Evolutionary conservation across 2,329 filamentous ascomycete species (phyloP), one percentile per base, ranked within the genome.

Genomic region (Emmonsia crescens): DNA sequence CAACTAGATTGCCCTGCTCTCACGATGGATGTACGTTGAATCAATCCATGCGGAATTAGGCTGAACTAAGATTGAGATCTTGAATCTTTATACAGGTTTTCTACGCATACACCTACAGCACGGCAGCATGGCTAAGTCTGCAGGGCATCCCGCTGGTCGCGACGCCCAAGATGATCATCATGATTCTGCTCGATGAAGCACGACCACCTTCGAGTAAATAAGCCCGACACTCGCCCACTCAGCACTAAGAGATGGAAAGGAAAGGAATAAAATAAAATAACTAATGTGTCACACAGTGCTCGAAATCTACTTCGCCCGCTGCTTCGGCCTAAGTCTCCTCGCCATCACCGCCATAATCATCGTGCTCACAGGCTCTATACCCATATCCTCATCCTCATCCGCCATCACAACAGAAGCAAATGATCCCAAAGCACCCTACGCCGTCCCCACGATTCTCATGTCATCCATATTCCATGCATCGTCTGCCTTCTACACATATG

Each of bases 231-330:
- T n/a, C n/a, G n/a, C 44, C 42, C 36, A 5, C 1, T 0, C n/a
- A 1, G 21, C 16, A n/a, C 16, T 29, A 31, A 31, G 33, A 57
- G 19, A 31, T 52, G 10, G 27, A 31, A 12, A n/a, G 29, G 19
- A 16, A 52, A 12, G 14, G 19, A 21, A 54, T 9, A 19, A 38
- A 33, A 16, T 36, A 36, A 21, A 21, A 46, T n/a, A 3, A 33
- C 49, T 54, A 31, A 54, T 21, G 10, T 19, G n/a, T n/a, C 19
- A 51, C 19, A 48, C 66, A 84, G 85, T 76, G 29, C 78, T 90
- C 38, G 88, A 91, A 73, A 75, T 83, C 61, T 93, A 93, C 79
- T 86, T 92, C 72, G 85, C 85, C 59, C 87, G 89, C 49, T 84
- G 82, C 33, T 80, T 91, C 1, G 89, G 87, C 65, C 77, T 92